Base-by-base conservation (phyloP, 768 basidiomycete genomes). In the Cystobasidium ongulense region DNA sequence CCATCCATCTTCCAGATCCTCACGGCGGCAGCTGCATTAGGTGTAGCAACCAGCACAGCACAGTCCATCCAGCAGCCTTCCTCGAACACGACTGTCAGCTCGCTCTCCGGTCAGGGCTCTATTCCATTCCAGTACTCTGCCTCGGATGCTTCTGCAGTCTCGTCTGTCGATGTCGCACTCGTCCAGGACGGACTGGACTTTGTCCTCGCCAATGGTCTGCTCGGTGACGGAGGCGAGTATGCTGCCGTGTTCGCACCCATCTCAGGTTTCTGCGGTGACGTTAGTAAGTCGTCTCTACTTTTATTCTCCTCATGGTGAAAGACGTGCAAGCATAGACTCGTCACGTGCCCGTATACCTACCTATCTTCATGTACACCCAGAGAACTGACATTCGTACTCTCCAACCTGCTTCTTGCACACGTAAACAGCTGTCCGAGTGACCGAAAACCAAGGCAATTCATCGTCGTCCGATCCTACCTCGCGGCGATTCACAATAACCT, bases 191-290 rank as follows among this genome's bases (percentile, higher is more conserved):
- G 31, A 2, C 25, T 35, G 31, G 31, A 33, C 63, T 64, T 38
- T 39, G 39, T 64, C 13, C 39, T 64, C 35, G 63, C 63, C 17
- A 64, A 64, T 64, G 63, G 63, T 35, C 15, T 64, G 23, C 31
- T 38, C 10, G 63, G 35, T 4, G n/a, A 17, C 18, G 41, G 35
- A 7, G 63, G 63, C 23, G 17, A 17, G 17, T 27, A 38, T 35
- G 39, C 8, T 39, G 63, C 63, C 4, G 63, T 43, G 18, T 64
- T 64, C 39, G 29, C 63, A 11, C 63, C 63, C 1, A 2, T 64
- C 8, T 50, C 46, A 7, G 63, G 63, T 2, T 27, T 33, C 33
- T 64, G 63, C 31, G 29, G 63, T 43, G 21, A 64, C 17, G 31
- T 41, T 7, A 15, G 29, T 64, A 25, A 17, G 63, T 23, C 21